phyloP scores from a whole-genome alignment of 345 rosid genomes.

The Eucalyptus caleyi region DNA sequence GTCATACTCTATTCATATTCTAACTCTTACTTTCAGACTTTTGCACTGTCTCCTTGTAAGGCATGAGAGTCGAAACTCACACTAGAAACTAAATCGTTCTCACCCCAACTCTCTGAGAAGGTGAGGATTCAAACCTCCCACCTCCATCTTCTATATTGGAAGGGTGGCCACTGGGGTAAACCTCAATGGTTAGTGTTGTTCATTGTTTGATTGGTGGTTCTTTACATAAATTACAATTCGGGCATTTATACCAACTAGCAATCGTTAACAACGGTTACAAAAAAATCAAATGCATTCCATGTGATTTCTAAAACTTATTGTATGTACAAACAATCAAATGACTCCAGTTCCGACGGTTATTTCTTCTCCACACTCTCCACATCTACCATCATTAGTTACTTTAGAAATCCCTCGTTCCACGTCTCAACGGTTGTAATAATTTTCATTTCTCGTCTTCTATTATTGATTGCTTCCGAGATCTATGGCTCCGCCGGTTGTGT shows the following conservation, averaged over 20 bases:
- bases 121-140: too few species aligned
- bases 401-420: not conserved
- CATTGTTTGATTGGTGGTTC: not conserved
- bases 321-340: not conserved
- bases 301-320: not conserved
- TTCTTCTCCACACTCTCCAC: too few species aligned
- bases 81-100: rapidly evolving
- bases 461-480: not conserved
- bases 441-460: not conserved
- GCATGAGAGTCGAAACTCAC: too few species aligned
- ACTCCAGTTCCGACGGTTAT: not conserved
- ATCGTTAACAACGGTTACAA: not conserved
- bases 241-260: not conserved
- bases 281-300: not conserved
- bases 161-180: rapidly evolving
- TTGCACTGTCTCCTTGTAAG: rapidly evolving
- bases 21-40: rapidly evolving
- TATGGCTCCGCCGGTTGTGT: not conserved
- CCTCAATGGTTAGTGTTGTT: not conserved
- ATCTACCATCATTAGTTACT: not conserved
- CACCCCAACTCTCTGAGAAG: rapidly evolving
- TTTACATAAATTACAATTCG: not conserved
- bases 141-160: too few species aligned
- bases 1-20: rapidly evolving
- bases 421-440: not conserved